Evolutionary conservation across 495 filamentous ascomycete species (phyloP), one percentile per base, ranked within the genome.

Genomic region (Tetracladium setigerum): DNA sequence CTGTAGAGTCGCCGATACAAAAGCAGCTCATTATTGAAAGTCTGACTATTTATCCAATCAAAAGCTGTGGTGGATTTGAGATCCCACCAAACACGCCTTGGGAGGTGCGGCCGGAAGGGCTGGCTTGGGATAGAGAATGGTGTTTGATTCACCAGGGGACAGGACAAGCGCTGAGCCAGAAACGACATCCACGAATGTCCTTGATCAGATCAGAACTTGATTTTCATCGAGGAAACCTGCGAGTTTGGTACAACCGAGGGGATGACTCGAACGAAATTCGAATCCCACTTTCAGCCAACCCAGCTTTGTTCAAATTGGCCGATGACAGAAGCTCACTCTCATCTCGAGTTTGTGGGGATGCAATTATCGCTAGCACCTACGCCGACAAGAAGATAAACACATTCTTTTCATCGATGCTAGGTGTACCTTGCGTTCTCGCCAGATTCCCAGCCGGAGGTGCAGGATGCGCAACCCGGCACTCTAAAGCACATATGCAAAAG

Each of bases 51-150:
- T 87, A 87, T 55, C 90, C 90, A 0, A 91, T 96, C 63, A 95
- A 95, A 65, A 87, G 83, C 57, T 96, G 90, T 58, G 85, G 76
- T 7, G 83, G 83, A 7, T 90, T 81, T 54, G 72, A 69, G n/a
- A 74, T 96, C 33, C 82, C 87, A 0, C 50, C 68, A 1, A 77
- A 67, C 7, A 64, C 65, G 17, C 58, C 69, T 15, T 96, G 90
- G 90, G 81, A 87, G 58, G 74, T 95, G 19, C 76, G 71, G 39
- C 65, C 69, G 13, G 84, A 94, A 64, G 90, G 90, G 0, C 67
- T 96, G 5, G 84, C 82, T 14, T 95, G 89, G 89, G 90, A 96
- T 62, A 69, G 89, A 41, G 90, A 96, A 65, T 96, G 90, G 90
- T 95, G 88, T 59, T 64, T 96, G 13, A 75, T 96, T 13, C 88